Conservation (phyloP, 495 filamentous ascomycete genomes). For the Lepidopterella palustris region DNA sequence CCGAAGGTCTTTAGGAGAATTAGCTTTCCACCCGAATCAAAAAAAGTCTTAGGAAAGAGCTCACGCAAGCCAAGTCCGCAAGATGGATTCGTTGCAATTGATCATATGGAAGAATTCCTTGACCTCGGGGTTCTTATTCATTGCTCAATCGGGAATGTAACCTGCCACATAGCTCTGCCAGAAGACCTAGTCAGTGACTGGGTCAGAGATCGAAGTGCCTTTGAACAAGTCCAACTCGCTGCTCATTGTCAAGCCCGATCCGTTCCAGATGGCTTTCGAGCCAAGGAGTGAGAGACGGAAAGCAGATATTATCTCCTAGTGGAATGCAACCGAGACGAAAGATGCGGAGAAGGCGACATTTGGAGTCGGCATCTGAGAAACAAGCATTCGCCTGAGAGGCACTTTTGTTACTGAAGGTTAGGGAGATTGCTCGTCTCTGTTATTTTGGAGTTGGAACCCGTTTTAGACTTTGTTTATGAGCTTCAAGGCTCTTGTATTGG, state of each 20-base stretch:
- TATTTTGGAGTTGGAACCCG: too few species aligned
- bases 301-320: slow-evolving; percentile 25
- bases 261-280: slow-evolving; percentile 35
- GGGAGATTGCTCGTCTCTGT: too few species aligned
- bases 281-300: slow-evolving; percentile 23
- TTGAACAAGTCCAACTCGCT: slow-evolving; percentile 33
- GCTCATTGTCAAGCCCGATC: slow-evolving; percentile 37
- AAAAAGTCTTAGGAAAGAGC: neutral
- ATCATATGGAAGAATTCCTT: slow-evolving; percentile 41
- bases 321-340: slow-evolving; percentile 22
- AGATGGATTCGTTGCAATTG: slow-evolving; percentile 35
- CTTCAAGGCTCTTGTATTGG: too few species aligned
- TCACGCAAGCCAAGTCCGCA: slow-evolving; percentile 28
- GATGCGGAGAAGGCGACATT: slow-evolving; percentile 24
- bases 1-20: slow-evolving; percentile 36
- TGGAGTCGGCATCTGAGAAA: neutral
- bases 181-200: slow-evolving; percentile 43
- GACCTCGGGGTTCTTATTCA: slow-evolving; percentile 33
- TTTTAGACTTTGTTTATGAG: too few species aligned
- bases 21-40: neutral
- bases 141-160: slow-evolving; percentile 41
- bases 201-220: slow-evolving; percentile 39
- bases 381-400: neutral
- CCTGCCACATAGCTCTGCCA: slow-evolving; percentile 49
- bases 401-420: neutral